Base-by-base conservation (phyloP, 2,329 filamentous ascomycete genomes). In the Sphaerulina vaccinii region DNA sequence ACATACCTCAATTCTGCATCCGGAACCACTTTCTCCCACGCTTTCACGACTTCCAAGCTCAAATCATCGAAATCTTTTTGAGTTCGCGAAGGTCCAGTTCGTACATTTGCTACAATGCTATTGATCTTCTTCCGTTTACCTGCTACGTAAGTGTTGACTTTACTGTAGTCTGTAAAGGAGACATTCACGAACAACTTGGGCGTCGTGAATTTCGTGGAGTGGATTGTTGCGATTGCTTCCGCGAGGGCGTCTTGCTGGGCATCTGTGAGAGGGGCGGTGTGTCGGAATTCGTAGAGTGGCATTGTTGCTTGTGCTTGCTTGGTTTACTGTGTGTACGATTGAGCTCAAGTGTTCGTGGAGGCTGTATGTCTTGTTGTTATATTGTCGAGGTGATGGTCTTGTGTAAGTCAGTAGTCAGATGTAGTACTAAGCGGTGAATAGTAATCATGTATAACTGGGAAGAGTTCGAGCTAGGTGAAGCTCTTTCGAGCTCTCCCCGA, bases 171-270 rank as follows among this genome's bases (percentile, higher is more conserved):
- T 16, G 60, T 66, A 60, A 74, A 75, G 13, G 63, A 59, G 11
- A 76, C 67, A 54, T 76, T 74, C 42, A 77, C 73, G 63, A 77
- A 76, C 19, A 73, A 59, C 2, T 64, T 66, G 0, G 73, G 72
- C 0, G 73, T 70, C 37, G 64, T 66, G 68, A 76, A 76, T 46
- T 68, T 66, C 5, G 54, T 67, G 51, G 68, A 64, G 62, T 77
- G 73, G 29, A 75, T 69, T 7, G 58, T 55, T 9, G 74, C 76
- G 23, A 76, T 70, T 8, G 63, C 64, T 11, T 56, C 51, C 6
- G 74, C 74, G 23, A 77, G 63, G 5, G 68, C 60, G 19, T 71
- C 62, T 41, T 69, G 62, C 64, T 77, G 73, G 8, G 55, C 37
- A 4, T 52, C 13, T 33, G 62, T 65, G 10, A 72, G 62, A 15